Conservation (phyloP, 257 asterid species). For the Solanum lycopersicoides region DNA sequence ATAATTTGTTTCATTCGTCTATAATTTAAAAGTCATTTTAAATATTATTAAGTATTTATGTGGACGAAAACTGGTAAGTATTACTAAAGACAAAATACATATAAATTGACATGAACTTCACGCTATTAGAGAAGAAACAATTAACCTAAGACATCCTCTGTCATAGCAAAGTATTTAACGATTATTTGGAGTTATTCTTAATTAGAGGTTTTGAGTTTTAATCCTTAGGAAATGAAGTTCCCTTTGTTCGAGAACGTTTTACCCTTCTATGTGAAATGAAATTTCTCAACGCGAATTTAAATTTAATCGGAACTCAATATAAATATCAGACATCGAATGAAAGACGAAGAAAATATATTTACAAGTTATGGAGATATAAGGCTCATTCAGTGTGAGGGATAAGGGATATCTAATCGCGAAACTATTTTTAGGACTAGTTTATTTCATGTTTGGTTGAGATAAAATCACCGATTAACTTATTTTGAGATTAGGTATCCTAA, state of each 20-base stretch:
- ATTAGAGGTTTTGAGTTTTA: neutral
- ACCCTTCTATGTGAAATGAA: neutral
- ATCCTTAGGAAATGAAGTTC: neutral
- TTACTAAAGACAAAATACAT: neutral
- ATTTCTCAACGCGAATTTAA: neutral
- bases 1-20: no score
- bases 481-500: accelerated
- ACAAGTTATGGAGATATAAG: neutral
- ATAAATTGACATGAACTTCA: neutral
- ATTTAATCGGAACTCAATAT: neutral
- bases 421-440: no score
- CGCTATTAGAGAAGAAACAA: neutral
- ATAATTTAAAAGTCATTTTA: neutral
- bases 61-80: neutral
- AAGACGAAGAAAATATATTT: no score
- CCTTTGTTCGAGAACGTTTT: neutral
- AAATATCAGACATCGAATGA: neutral
- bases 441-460: neutral
- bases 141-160: neutral
- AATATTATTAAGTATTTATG: neutral
- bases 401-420: neutral
- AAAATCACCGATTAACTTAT: no score
- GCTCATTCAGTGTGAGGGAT: neutral
- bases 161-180: neutral
- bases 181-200: neutral